Evolutionary conservation across 345 rosid species (phyloP), one percentile per base, ranked within the genome.

Genomic region (Carallia brachiata): DNA sequence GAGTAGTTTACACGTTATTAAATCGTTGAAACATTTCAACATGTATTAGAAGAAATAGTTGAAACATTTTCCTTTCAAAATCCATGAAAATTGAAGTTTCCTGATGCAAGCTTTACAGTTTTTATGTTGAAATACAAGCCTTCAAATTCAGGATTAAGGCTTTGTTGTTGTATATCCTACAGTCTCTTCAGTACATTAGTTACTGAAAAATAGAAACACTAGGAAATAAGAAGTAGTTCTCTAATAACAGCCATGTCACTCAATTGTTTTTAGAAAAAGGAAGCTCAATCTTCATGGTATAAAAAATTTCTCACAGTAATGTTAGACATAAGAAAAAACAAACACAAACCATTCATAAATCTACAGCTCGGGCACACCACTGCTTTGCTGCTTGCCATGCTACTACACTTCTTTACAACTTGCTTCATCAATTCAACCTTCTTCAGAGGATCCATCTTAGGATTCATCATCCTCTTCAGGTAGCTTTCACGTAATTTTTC

Each of bases 381-480:
- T 73, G 85, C 75, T 78, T 80, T 88, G 68, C 83, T 79, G 73
- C 89, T 78, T 55, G 91, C 89, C 89, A 82, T 81, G 55, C 75
- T 61, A 76, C 89, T 90, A 74, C 93, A 90, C 79, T 84, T 87
- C 72, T 81, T 86, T 28, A 95, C 96, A 40, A 89, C 82, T 54
- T 75, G 73, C 81, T 89, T 92, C 81, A 85, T 81, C 64, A 83
- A 66, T 30, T 84, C 93, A 60, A 28, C 74, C 90, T 83, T 95
- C 80, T 71, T 83, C 83, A 92, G 72, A 68, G 84, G 70, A 74
- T 95, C 99, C 69, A 79, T 71, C 78, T 74, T 90, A 32, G 93
- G 91, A 77, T 71, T 82, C 69, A 96, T 88, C 90, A 92, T 89
- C 84, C 74, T 90, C 79, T 80, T 86, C 79, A 89, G 80, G 74